phyloP scores from a whole-genome alignment of 306 rosid genomes.

The Vicia faba region DNA sequence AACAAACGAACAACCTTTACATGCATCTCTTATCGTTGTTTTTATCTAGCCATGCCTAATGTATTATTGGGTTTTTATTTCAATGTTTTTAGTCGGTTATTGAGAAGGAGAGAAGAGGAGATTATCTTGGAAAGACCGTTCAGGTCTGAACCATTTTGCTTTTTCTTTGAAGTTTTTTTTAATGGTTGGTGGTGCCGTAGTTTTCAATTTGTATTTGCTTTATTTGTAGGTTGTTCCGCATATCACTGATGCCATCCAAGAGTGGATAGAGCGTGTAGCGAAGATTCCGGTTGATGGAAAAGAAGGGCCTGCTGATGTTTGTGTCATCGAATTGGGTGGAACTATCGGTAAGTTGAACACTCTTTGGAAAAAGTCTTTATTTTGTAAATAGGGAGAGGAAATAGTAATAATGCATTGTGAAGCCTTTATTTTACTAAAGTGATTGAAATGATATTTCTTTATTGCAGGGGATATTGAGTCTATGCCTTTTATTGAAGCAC shows the following conservation, averaged over 20 bases:
- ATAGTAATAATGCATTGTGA: not conserved
- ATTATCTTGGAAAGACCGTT: constrained; percentile 87
- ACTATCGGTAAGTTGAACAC: constrained; percentile 62
- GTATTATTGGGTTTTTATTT: constrained; percentile 6
- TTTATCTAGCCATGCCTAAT: constrained; percentile 3
- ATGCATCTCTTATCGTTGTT: not conserved
- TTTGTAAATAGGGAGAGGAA: constrained; percentile 1
- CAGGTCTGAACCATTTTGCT: constrained; percentile 53
- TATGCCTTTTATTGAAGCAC: constrained; percentile 83
- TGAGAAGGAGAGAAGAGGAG: constrained; percentile 85
- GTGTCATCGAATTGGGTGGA: constrained; percentile 93
- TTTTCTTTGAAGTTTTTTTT: constrained; percentile 21
- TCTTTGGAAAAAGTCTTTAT: not conserved
- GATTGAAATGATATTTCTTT: not conserved
- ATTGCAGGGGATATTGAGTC: constrained; percentile 85
- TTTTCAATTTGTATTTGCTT: constrained; percentile 33
- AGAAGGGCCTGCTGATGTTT: constrained; percentile 86
- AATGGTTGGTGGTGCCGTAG: constrained; percentile 18
- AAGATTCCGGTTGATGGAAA: constrained; percentile 78
- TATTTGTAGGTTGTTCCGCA: constrained; percentile 79
- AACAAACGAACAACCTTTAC: constrained; percentile 13
- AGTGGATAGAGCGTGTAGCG: constrained; percentile 91
- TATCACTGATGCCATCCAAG: constrained; percentile 85
- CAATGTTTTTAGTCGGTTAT: constrained; percentile 62
- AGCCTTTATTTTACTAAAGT: constrained; percentile 29